Percentiles rank a stretch among this genome's conserved stretches.
Evolutionary conservation across 495 filamentous ascomycete genomes (phyloP).

Genomic region (Penicillium coprophilum): DNA sequence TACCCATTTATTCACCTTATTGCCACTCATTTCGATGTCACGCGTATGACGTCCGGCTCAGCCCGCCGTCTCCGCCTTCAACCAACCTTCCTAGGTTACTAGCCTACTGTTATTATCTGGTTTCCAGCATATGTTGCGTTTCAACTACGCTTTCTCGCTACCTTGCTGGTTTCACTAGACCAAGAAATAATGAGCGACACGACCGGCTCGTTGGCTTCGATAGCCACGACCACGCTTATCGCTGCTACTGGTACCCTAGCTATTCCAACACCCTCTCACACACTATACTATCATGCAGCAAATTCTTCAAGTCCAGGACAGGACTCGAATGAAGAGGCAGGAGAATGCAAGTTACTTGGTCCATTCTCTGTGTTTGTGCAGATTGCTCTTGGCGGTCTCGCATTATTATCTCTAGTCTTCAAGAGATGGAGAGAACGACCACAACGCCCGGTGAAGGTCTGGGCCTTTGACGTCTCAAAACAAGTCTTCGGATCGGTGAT

Average conservation of each 20-base stretch:
- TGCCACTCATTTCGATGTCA: conserved; percentile 1
- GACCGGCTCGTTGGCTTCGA: conserved; percentile 18
- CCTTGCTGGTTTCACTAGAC: background rate
- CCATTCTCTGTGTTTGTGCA: conserved; percentile 88
- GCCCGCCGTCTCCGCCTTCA: conserved; percentile 2
- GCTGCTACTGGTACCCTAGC: conserved; percentile 14
- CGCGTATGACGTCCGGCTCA: conserved; percentile 7
- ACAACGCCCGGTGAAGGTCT: conserved; percentile 88
- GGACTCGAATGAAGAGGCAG: conserved; percentile 42
- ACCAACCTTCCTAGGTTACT: conserved; percentile 6
- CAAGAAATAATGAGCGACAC: conserved; percentile 11
- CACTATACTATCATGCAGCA: conserved; percentile 22
- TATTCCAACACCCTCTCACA: conserved; percentile 18
- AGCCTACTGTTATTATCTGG: background rate
- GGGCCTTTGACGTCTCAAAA: conserved; percentile 96
- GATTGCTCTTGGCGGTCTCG: conserved; percentile 78
- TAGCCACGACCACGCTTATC: conserved; percentile 25
- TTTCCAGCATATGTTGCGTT: conserved; percentile 1
- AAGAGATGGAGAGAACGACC: conserved; percentile 92
- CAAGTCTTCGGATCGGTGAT: conserved; percentile 93
- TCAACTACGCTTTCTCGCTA: background rate
- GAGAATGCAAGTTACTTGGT: conserved; percentile 80
- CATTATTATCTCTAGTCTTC: conserved; percentile 81
- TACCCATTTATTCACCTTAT: no score
- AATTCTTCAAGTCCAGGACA: conserved; percentile 10